A percentile compares a stretch with the other conserved stretches of the same genome.
phyloP scores from a whole-genome alignment of 176 grass and related monocot genomes.

The Phoenix dactylifera region DNA sequence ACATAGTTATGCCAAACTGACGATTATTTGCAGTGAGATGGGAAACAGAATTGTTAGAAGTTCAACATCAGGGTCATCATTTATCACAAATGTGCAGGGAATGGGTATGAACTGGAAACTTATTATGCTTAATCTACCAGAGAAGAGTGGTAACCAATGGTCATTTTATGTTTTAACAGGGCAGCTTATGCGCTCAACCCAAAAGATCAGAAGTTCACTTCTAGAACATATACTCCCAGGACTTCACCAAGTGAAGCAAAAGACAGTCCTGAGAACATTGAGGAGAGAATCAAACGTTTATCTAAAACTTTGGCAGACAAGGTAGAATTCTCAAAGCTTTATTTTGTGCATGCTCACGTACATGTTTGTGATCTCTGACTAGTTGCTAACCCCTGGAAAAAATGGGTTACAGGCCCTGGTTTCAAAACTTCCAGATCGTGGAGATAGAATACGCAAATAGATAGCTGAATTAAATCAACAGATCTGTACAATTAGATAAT shows the following conservation, averaged over 20 bases:
- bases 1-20: too few relatives aligned
- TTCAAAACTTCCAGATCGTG: slow-evolving; percentile 39
- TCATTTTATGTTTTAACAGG: too few relatives aligned
- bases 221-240: too few relatives aligned
- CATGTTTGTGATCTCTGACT: neutral
- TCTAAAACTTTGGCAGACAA: slow-evolving; percentile 40
- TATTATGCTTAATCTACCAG: too few relatives aligned
- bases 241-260: slow-evolving; percentile 3
- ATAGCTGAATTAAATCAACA: slow-evolving; percentile 43
- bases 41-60: too few relatives aligned
- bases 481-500: slow-evolving; percentile 16
- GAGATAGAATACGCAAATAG: slow-evolving; percentile 45
- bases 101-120: too few relatives aligned
- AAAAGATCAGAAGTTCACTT: too few relatives aligned
- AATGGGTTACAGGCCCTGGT: slow-evolving; percentile 26
- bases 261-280: slow-evolving; percentile 57
- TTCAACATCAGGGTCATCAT: too few relatives aligned
- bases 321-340: slow-evolving; percentile 20
- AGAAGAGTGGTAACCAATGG: too few relatives aligned
- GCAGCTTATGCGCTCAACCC: too few relatives aligned
- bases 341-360: neutral
- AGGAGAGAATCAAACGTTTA: slow-evolving; percentile 47
- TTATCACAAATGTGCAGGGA: too few relatives aligned
- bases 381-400: neutral
- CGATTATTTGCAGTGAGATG: too few relatives aligned